Evolutionary conservation across 148 eudicot species (phyloP).

Genomic region (Chenopodium berlandieri): DNA sequence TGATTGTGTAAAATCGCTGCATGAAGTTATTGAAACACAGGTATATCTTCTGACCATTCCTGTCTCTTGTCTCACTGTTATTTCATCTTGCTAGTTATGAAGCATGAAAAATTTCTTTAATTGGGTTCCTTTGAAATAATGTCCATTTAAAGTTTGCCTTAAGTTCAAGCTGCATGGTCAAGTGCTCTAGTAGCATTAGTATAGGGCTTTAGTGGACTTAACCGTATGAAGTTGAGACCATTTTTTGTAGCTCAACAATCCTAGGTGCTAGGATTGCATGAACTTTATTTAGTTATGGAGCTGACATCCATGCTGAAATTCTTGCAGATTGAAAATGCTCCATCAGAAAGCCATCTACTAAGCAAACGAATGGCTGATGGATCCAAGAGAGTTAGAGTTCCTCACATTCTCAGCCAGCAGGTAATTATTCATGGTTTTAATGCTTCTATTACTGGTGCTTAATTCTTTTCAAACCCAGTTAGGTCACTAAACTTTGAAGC

Average conservation of each 20-base stretch:
- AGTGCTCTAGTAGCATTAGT: not conserved
- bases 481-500: not conserved
- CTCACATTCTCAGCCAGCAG: conserved; percentile 56
- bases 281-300: too few species aligned
- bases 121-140: not conserved
- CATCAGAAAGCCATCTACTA: conserved; percentile 44
- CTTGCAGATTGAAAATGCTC: conserved; percentile 50
- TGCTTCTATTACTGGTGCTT: not conserved
- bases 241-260: too few species aligned
- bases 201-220: not conserved
- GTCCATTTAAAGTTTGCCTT: not conserved
- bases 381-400: conserved; percentile 79
- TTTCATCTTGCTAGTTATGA: not conserved
- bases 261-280: too few species aligned
- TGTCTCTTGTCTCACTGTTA: not conserved
- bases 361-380: conserved; percentile 75
- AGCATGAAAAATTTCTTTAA: not conserved
- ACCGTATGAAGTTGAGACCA: too few species aligned
- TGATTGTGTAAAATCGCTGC: conserved; percentile 53
- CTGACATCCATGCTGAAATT: not conserved
- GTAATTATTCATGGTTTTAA: conserved; percentile 26
- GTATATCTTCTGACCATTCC: conserved; percentile 25
- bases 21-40: conserved; percentile 62
- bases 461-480: not conserved
- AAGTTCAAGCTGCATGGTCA: not conserved